Evolutionary conservation across 805 yeast genomes (phyloP), one percentile per base, ranked within the genome.

Genomic region (Wickerhamiella brachini): DNA sequence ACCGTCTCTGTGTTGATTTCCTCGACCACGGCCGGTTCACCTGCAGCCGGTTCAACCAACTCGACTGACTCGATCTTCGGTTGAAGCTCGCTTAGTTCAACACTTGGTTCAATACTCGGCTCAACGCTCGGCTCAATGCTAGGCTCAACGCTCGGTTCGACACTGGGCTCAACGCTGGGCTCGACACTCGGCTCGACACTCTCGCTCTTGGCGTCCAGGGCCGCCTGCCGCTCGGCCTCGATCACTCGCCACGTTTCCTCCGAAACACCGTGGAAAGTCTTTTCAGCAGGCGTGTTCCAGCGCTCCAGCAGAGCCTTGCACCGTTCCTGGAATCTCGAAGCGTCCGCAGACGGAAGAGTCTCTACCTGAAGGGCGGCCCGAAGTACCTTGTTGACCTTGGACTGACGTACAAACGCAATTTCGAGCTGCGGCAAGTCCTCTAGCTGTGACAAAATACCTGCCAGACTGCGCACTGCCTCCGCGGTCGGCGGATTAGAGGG

Each of bases 261-360:
- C 15, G 62, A 60, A n/a, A 58, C 51, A 1, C 63, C 63, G 2
- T 59, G 53, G 37, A 60, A 56, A 1, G 59, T 49, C 2, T 60
- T 59, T 45, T 60, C 63, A 8, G 58, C 54, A 5, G 45, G 44
- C 2, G 58, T 54, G 43, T 53, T 46, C 59, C 59, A 60, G 37
- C 22, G 15, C 18, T 44, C 53, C 9, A 48, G 47, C 12, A 53
- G 49, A 24, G 41, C 42, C 21, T 41, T 43, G 29, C 52, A 39
- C 13, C 48, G 49, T 2, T 15, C 43, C 5, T n/a, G 39, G 26
- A 60, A 42, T 7, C 41, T 34, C 13, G 26, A 20, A n/a, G 39
- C 46, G 2, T 22, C 17, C 24, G 46, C 51, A 7, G 9, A 18
- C 4, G 53, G 54, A 4, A 55, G 37, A 1, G 29, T 44, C 2